Evolutionary conservation across 2,329 filamentous ascomycete species (phyloP).

Genomic region (Pleurostoma richardsiae): DNA sequence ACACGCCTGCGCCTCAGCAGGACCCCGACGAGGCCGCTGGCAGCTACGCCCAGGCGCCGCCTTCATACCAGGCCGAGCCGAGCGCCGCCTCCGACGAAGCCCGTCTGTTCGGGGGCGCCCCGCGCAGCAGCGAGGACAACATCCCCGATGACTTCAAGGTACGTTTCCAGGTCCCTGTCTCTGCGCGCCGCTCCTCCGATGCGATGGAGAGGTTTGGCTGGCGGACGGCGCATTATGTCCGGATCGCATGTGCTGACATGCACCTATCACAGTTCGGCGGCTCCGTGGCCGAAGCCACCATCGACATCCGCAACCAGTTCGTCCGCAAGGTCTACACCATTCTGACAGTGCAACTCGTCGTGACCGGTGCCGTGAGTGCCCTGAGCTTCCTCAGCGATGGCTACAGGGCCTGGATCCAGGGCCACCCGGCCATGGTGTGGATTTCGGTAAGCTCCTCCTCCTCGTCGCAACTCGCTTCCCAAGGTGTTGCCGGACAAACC

Average conservation of each 20-base stretch:
- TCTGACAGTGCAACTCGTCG: slow-evolving; percentile 87
- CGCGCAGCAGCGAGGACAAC: slow-evolving; percentile 82
- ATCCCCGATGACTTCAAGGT: slow-evolving; percentile 97
- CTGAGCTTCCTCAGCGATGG: slow-evolving; percentile 77
- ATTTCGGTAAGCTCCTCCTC: slow-evolving; percentile 53
- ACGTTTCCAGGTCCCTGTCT: slow-evolving; percentile 1
- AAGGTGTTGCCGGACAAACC: background rate
- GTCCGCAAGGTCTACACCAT: slow-evolving; percentile 97
- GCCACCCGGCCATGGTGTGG: slow-evolving; percentile 79
- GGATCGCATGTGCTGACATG: too few relatives aligned
- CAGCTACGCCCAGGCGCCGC: slow-evolving; percentile 70
- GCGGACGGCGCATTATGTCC: too few relatives aligned
- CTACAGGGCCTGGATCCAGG: slow-evolving; percentile 86
- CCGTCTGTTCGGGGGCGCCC: slow-evolving; percentile 59
- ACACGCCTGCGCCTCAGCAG: slow-evolving; percentile 75
- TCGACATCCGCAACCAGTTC: slow-evolving; percentile 96
- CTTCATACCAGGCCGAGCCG: slow-evolving; percentile 60
- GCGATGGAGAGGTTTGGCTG: too few relatives aligned
- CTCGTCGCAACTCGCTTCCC: slow-evolving; percentile 6
- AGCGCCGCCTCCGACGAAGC: slow-evolving; percentile 48
- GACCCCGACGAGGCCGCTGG: slow-evolving; percentile 73
- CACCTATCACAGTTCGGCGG: slow-evolving; percentile 71
- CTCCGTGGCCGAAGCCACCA: slow-evolving; percentile 84
- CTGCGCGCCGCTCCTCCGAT: too few relatives aligned
- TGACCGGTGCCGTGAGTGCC: slow-evolving; percentile 74